These are phyloP conservation scores for Coleophoma crateriformis DNA, from an alignment of 2,329 filamentous ascomycete species.

Conservation along the genomic window DNA sequence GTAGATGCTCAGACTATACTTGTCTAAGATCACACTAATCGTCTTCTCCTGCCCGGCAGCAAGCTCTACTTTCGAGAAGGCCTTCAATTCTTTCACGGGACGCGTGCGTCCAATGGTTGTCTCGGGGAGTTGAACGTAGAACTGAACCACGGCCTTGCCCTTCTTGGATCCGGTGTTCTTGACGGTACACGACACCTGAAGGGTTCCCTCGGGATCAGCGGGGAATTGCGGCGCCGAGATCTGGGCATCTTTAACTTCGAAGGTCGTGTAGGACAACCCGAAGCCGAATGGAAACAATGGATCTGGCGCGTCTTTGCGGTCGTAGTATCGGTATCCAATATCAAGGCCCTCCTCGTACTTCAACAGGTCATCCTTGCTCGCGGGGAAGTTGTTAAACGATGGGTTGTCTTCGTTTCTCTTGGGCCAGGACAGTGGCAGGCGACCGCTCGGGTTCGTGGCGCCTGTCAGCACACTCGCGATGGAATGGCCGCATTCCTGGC, in stretches of 20 bases:
- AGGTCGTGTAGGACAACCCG: slow-evolving; percentile 56
- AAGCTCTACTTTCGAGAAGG: slow-evolving; percentile 57
- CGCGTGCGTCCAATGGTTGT: slow-evolving; percentile 39
- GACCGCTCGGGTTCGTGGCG: slow-evolving; percentile 66
- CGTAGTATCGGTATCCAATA: slow-evolving; percentile 58
- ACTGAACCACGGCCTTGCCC: slow-evolving; percentile 45
- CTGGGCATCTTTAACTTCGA: slow-evolving; percentile 41
- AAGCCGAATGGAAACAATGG: slow-evolving; percentile 60
- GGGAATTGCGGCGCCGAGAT: slow-evolving; percentile 26
- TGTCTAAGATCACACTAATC: slow-evolving; percentile 32
- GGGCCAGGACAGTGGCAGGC: slow-evolving; percentile 66
- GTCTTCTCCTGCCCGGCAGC: slow-evolving; percentile 37
- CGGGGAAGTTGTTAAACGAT: slow-evolving; percentile 56
- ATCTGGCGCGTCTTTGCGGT: slow-evolving; percentile 50
- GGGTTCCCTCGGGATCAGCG: slow-evolving; percentile 1
- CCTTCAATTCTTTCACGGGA: slow-evolving; percentile 62
- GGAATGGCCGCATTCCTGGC: slow-evolving; percentile 50
- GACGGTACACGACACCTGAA: slow-evolving; percentile 41
- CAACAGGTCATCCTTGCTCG: slow-evolving; percentile 50
- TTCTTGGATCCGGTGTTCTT: slow-evolving; percentile 47
- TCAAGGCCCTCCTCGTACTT: slow-evolving; percentile 62
- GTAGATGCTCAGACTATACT: slow-evolving; percentile 47
- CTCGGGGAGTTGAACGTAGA: slow-evolving; percentile 38
- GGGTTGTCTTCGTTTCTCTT: slow-evolving; percentile 51
- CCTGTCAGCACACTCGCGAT: slow-evolving; percentile 74